Evolutionary conservation across 768 basidiomycete genomes (phyloP).

Genomic region (Lyophyllum shimeji): DNA sequence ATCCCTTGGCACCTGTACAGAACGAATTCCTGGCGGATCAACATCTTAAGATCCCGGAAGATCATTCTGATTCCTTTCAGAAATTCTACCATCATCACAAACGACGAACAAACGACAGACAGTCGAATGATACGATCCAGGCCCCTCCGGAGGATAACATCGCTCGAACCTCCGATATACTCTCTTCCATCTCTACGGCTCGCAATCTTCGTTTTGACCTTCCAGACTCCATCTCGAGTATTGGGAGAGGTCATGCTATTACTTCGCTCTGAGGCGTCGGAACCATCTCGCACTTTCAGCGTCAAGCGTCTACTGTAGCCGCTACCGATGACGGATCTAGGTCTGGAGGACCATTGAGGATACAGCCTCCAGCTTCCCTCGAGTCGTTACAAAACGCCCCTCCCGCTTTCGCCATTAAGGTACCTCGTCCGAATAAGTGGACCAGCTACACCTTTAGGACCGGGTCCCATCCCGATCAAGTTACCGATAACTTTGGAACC

Average conservation of each 20-base stretch:
- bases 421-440: not conserved
- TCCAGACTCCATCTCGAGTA: not conserved
- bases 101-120: not conserved
- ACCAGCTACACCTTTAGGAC: not conserved
- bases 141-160: not conserved
- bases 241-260: slow-evolving; percentile 2
- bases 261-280: slow-evolving; percentile 6
- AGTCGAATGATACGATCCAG: not conserved
- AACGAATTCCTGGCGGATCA: not conserved
- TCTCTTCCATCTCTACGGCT: not conserved
- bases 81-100: not conserved
- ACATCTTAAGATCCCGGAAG: not conserved
- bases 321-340: not conserved
- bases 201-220: not conserved
- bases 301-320: not conserved
- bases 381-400: not conserved
- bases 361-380: not conserved
- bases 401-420: not conserved
- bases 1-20: not conserved
- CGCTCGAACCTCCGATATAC: not conserved
- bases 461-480: not conserved
- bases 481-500: not conserved
- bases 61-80: no score
- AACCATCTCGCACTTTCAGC: not conserved
- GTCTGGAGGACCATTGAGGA: not conserved